These are phyloP conservation scores for Lichtheimia hyalospora DNA, from an alignment of 371 early-diverging fungal species.

Conservation along the genomic window DNA sequence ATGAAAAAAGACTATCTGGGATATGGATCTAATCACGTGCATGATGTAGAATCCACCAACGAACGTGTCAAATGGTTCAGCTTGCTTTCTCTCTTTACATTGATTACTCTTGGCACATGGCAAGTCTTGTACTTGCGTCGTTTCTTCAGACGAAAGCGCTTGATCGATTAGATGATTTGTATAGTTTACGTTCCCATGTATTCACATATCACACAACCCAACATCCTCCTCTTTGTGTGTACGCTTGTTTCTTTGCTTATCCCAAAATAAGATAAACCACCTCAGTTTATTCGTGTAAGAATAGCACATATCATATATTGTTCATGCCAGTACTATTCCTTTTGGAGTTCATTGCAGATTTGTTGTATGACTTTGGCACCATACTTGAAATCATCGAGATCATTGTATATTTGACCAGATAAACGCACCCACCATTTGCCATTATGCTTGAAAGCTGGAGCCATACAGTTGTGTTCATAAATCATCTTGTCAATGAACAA, in stretches of 20 bases:
- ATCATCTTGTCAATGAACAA: slow-evolving; percentile 41
- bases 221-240: no score
- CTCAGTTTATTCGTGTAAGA: no score
- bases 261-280: no score
- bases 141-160: slow-evolving; percentile 83
- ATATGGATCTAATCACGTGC: background rate
- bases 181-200: background rate
- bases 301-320: no score
- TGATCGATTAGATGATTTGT: slow-evolving; percentile 53
- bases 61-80: slow-evolving; percentile 77
- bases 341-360: slow-evolving; percentile 35
- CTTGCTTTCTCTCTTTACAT: slow-evolving; percentile 60
- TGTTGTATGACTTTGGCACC: slow-evolving; percentile 44
- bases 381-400: slow-evolving; percentile 49
- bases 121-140: slow-evolving; percentile 75
- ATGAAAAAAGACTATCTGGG: background rate
- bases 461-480: slow-evolving; percentile 43
- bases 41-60: slow-evolving; percentile 70
- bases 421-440: slow-evolving; percentile 54
- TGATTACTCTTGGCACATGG: slow-evolving; percentile 72
- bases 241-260: no score
- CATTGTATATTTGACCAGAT: slow-evolving; percentile 62
- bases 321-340: background rate
- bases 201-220: background rate
- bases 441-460: slow-evolving; percentile 46